These are phyloP conservation scores for Pseudogymnoascus sp. DNA, from an alignment of 2,329 filamentous ascomycete species.

Conservation along the genomic window DNA sequence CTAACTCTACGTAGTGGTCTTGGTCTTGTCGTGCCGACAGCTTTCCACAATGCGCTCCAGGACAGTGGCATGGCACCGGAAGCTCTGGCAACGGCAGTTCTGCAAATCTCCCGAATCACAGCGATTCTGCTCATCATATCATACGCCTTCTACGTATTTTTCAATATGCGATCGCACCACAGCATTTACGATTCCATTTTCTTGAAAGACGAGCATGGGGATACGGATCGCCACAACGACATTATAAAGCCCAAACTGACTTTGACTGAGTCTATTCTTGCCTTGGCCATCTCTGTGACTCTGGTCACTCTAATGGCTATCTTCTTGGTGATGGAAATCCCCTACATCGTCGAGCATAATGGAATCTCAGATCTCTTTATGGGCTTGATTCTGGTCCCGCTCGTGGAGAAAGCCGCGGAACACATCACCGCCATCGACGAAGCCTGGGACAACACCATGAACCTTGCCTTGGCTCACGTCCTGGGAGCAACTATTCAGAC, in stretches of 20 bases:
- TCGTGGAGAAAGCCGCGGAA: slow-evolving; percentile 82
- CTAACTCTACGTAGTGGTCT: slow-evolving; percentile 33
- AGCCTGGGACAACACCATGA: slow-evolving; percentile 76
- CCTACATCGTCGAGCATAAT: slow-evolving; percentile 45
- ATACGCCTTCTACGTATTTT: slow-evolving; percentile 59
- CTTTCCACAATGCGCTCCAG: slow-evolving; percentile 43
- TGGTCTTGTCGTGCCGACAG: slow-evolving; percentile 35
- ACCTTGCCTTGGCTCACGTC: slow-evolving; percentile 77
- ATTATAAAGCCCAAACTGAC: slow-evolving; percentile 60
- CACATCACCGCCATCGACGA: slow-evolving; percentile 79
- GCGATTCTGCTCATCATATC: slow-evolving; percentile 63
- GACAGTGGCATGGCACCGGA: slow-evolving; percentile 26
- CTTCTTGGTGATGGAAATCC: slow-evolving; percentile 65
- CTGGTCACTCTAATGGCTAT: slow-evolving; percentile 68
- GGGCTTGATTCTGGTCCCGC: slow-evolving; percentile 67
- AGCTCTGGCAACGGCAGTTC: slow-evolving; percentile 43
- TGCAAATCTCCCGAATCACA: slow-evolving; percentile 62
- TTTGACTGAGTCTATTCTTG: slow-evolving; percentile 61
- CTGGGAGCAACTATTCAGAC: slow-evolving; percentile 85
- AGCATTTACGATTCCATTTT: slow-evolving; percentile 69
- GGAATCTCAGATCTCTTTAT: slow-evolving; percentile 50
- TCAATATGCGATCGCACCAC: slow-evolving; percentile 71
- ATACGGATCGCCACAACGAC: slow-evolving; percentile 56
- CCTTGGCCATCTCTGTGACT: slow-evolving; percentile 53
- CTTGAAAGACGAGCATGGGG: slow-evolving; percentile 58